Conservation (phyloP, 768 basidiomycete species). For the Tremella fuciformis region DNA sequence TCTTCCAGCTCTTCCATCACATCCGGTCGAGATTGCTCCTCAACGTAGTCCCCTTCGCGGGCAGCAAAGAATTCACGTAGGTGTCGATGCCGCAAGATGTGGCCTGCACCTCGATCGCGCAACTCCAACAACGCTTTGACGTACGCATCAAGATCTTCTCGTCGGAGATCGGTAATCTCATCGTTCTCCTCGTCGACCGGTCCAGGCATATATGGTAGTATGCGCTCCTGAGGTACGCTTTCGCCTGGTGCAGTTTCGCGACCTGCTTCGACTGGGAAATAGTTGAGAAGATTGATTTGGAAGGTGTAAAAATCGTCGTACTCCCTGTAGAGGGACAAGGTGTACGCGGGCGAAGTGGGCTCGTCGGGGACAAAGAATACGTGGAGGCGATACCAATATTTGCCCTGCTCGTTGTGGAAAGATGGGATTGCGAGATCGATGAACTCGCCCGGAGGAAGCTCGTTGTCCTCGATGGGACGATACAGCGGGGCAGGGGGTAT, state of each 20-base stretch:
- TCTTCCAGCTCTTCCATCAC: conserved; percentile 52
- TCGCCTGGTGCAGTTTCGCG: conserved; percentile 52
- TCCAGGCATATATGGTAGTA: conserved; percentile 96
- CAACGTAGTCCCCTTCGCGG: conserved; percentile 80
- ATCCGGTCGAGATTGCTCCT: conserved; percentile 58
- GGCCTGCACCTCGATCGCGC: conserved; percentile 62
- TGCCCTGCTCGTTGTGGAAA: conserved; percentile 94
- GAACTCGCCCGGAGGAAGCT: conserved; percentile 63
- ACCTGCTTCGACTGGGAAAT: conserved; percentile 89
- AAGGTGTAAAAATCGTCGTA: conserved; percentile 99
- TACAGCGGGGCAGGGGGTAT: conserved; percentile 21
- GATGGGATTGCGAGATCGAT: conserved; percentile 84
- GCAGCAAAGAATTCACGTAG: conserved; percentile 78
- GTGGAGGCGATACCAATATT: conserved; percentile 96
- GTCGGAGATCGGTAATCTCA: conserved; percentile 71
- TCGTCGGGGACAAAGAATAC: conserved; percentile 82
- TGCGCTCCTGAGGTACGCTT: conserved; percentile 57
- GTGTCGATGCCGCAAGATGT: conserved; percentile 75
- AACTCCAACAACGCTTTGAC: conserved; percentile 74
- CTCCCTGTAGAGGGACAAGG: conserved; percentile 83
- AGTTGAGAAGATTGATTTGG: conserved; percentile 80
- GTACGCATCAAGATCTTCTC: conserved; percentile 84
- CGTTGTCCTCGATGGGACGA: conserved; percentile 38
- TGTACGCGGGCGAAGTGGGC: conserved; percentile 54
- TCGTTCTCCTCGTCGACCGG: conserved; percentile 77